Evolutionary conservation across 495 filamentous ascomycete genomes (phyloP), one percentile per base, ranked within the genome.

Genomic region (Choiromyces venosus): DNA sequence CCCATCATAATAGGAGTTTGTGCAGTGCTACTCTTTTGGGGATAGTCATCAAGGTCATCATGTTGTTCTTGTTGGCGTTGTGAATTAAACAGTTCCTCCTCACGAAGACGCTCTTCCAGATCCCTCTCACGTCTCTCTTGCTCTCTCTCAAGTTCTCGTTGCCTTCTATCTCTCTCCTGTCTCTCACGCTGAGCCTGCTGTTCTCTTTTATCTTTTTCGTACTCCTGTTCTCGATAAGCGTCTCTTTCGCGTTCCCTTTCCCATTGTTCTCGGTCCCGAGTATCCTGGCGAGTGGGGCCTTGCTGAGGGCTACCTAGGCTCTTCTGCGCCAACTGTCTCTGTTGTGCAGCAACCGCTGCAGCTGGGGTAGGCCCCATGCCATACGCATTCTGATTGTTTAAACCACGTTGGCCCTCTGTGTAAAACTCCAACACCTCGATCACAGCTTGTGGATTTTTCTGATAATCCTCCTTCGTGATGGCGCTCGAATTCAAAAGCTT

Each of bases 381-480:
- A 75, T 92, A 97, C 72, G 88, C 87, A 73, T 91, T 87, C 4
- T 91, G 91, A 78, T 97, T 89, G 74, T 96, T 90, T 64, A 80
- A 66, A 33, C 78, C 70, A 71, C 79, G 78, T 40, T 80, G 74
- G 8, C 78, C 78, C 82, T 98, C 94, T 0, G 94, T 93, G 85
- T 98, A 99, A 83, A 99, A 99, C 81, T 97, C 92, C 38, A 99
- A 86, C 42, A 97, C 96, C 82, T 99, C 95, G 70, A 98, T 93
- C 29, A 99, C 95, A 33, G 94, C 96, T 83, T 97, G 92, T n/a
- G 95, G 95, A 77, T 98, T 97, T 80, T 94, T 93, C 83, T 94
- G 91, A 83, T 97, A 97, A 82, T 99, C 95, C 78, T 97, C 95
- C 83, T 96, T 95, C 37, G 95, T 97, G 78, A 99, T 96, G 39